Evolutionary conservation across 805 yeast species (phyloP).

Genomic region (Yarrowia hollandica): DNA sequence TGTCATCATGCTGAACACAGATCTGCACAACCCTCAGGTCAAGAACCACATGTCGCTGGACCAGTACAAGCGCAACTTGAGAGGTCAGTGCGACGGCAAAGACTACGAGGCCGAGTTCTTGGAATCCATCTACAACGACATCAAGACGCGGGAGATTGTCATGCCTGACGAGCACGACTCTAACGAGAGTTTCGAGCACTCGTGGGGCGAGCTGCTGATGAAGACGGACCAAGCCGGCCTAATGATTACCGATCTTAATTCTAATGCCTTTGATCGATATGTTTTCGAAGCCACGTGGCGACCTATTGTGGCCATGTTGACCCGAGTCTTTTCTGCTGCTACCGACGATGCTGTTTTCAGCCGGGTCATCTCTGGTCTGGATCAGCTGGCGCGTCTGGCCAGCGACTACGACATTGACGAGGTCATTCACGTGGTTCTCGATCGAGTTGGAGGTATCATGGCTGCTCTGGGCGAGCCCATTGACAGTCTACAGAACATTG

Average conservation of each 20-base stretch:
- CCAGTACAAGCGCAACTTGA: constrained; percentile 73
- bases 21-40: constrained; percentile 87
- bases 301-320: constrained; percentile 66
- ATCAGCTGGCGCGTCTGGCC: constrained; percentile 79
- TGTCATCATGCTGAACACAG: constrained; percentile 91
- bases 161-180: constrained; percentile 98
- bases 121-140: constrained; percentile 74
- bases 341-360: constrained; percentile 86
- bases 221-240: constrained; percentile 35
- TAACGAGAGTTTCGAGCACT: constrained; percentile 86
- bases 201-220: constrained; percentile 45
- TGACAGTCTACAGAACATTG: constrained; percentile 35
- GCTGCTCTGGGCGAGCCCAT: constrained; percentile 59
- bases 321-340: constrained; percentile 81
- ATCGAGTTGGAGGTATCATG: constrained; percentile 56
- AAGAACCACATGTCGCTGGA: constrained; percentile 88
- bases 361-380: constrained; percentile 82
- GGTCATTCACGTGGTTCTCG: constrained; percentile 43
- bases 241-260: constrained; percentile 24
- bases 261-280: constrained; percentile 63
- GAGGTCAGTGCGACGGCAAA: constrained; percentile 69
- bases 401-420: constrained; percentile 56
- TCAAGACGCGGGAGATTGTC: constrained; percentile 82
- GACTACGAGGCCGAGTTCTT: constrained; percentile 88
- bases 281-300: constrained; percentile 66